Base-by-base conservation (phyloP, 1,139 yeast genomes). In the Arxiozyma heterogenica region DNA sequence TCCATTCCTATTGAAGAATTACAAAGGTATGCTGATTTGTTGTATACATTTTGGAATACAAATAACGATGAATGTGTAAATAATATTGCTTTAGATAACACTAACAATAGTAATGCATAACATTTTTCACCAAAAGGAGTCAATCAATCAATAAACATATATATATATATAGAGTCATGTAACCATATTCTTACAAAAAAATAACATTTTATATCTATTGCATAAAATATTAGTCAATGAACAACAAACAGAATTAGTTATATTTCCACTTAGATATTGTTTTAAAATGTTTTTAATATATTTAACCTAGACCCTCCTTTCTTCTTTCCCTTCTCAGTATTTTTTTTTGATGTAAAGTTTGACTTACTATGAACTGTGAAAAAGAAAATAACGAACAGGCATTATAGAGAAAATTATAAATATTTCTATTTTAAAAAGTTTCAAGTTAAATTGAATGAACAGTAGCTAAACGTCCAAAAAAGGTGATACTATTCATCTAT, bases 1-100 rank as follows among this genome's bases (percentile, higher is more conserved):
- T 82, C 90, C 84, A 87, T 93, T 50, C 84, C 89, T 42, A 84
- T 86, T 30, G 96, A 90, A 67, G 98, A 93, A 68, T 75, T 93
- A 62, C 96, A 90, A 65, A 79, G 86, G 60, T 93, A 93, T 68
- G 98, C 95, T 17, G 96, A 91, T 70, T 75, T 91, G 56, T 74
- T 93, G 60, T 75, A 87, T 61, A 80, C 86, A 66, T 91, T 89
- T 70, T 89, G 52, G 55, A 44, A 34, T 20, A 49, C 42, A 30
- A 49, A 43, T 44, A 18, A 38, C 12, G 23, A 41, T 25, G 38
- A 12, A 34, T 15, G 6, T 15, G 39, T 34, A 12, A 18, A 38
- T 38, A 48, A 42, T 39, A 42, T 42, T 25, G 17, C 5, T 34
- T 34, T 34, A 15, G 39, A 34, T 12, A 12, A 34, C n/a, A 15